Percentiles rank a stretch among this genome's conserved stretches.
These are phyloP conservation scores for Colletotrichum cuscutae DNA, from an alignment of 2,329 filamentous ascomycete species.

Conservation along the genomic window DNA sequence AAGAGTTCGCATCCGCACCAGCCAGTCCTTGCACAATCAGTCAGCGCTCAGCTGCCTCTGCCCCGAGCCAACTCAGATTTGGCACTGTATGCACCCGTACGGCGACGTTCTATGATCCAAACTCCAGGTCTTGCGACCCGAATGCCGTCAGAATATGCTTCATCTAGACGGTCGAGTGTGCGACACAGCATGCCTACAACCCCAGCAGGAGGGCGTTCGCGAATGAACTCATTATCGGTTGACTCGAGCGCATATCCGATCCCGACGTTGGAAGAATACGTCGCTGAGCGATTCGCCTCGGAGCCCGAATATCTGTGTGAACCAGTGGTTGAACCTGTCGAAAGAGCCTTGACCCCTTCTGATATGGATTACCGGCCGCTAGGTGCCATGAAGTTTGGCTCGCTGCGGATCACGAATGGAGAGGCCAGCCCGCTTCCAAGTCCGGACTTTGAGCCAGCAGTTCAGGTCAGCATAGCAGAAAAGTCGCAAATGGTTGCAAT, in stretches of 20 bases:
- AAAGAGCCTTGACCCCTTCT: constrained; percentile 58
- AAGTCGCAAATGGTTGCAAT: neutral
- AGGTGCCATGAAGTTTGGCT: constrained; percentile 71
- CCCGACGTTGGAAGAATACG: constrained; percentile 1
- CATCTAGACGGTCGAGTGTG: constrained; percentile 45
- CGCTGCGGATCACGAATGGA: constrained; percentile 71
- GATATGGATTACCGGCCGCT: constrained; percentile 69
- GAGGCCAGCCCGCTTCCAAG: constrained; percentile 61
- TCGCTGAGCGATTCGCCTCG: constrained; percentile 5
- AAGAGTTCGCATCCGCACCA: constrained; percentile 48
- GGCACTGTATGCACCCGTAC: constrained; percentile 58
- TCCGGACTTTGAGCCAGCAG: constrained; percentile 38
- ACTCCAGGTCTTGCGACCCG: constrained; percentile 63
- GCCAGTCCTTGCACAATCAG: constrained; percentile 22
- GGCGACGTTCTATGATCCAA: constrained; percentile 59
- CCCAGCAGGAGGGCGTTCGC: constrained; percentile 45
- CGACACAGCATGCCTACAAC: constrained; percentile 51
- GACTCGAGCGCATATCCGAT: constrained; percentile 43
- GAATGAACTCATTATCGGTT: constrained; percentile 47
- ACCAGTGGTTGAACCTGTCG: constrained; percentile 38
- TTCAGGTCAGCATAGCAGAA: neutral
- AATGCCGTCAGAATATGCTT: constrained; percentile 22
- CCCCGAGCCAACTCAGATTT: constrained; percentile 58
- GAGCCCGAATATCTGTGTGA: constrained; percentile 31
- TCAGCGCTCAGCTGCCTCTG: constrained; percentile 46